Evolutionary conservation across 2,329 filamentous ascomycete species (phyloP), one percentile per base, ranked within the genome.

Genomic region (Fusarium ramigenum): DNA sequence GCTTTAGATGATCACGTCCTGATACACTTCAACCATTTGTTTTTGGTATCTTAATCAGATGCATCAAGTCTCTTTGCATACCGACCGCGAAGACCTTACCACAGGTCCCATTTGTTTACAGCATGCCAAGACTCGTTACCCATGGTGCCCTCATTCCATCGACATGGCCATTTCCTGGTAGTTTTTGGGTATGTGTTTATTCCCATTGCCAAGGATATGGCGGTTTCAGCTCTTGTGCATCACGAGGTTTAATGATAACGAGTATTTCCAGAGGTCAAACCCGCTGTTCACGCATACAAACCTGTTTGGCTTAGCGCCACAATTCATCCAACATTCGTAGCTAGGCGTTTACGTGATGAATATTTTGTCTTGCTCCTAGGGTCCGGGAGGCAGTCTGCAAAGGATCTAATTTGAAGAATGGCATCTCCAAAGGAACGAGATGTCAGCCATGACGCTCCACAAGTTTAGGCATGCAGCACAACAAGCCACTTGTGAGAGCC

Each of bases 141-240:
- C 62, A 66, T 52, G 56, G 40, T 47, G 46, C 42, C 47, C 40
- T 58, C 70, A 73, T 73, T 73, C 70, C 70, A 68, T 58, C 25
- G n/a, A 19, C 23, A 49, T 50, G 30, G 15, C 28, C 25, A 50
- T 37, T 36, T 66, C 70, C 60, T 67, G 57, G 70, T 62, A 62
- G 14, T 39, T 37, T 28, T 30, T 43, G 28, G 52, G 36, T 34
- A 63, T 40, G 23, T 43, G n/a, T 32, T 34, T 43, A 67, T 67
- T 40, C 19, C 21, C n/a, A 65, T 23, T 40, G 46, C 52, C 66
- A 70, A 70, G 53, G 28, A 43, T 30, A 66, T 57, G 42, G 47
- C 54, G 32, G 37, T 66, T 59, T 70, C 60, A 43, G 40, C 59
- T 52, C 47, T 21, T 40, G 52, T 62, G 30, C 42, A 23, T 58